These are phyloP conservation scores for Asterionellopsis glacialis DNA, from an alignment of 108 stramenopile genomes.

Conservation along the genomic window DNA sequence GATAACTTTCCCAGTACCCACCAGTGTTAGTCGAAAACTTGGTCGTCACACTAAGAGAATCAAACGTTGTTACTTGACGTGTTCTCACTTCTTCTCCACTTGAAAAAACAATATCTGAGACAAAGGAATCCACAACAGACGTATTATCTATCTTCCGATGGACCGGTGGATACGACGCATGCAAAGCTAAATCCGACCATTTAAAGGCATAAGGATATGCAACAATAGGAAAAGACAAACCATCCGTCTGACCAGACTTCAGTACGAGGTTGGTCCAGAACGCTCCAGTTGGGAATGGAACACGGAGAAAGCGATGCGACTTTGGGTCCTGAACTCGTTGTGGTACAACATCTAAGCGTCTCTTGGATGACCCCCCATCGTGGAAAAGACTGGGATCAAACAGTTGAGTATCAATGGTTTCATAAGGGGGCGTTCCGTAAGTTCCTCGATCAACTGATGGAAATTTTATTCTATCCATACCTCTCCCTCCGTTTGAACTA, in stretches of 20 bases:
- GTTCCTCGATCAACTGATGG: constrained; percentile 47
- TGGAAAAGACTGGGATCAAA: constrained; percentile 64
- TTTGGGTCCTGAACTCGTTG: constrained; percentile 8
- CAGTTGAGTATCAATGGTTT: constrained; percentile 49
- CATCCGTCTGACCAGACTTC: constrained; percentile 29
- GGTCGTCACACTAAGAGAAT: constrained; percentile 73
- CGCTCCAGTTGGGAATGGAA: constrained; percentile 85
- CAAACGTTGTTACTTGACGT: constrained; percentile 59
- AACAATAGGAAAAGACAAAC: constrained; percentile 71
- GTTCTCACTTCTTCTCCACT: constrained; percentile 30
- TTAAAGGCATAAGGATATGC: constrained; percentile 81
- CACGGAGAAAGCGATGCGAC: constrained; percentile 18
- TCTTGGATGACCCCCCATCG: constrained; percentile 7
- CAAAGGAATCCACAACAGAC: constrained; percentile 55
- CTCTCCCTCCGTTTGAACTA: background rate
- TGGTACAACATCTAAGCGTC: background rate
- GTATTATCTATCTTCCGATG: constrained; percentile 36
- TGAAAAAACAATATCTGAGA: constrained; percentile 63
- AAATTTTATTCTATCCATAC: constrained; percentile 31
- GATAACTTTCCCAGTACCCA: constrained; percentile 59
- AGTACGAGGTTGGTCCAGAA: constrained; percentile 88
- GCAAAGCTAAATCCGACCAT: constrained; percentile 61
- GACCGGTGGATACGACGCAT: constrained; percentile 64
- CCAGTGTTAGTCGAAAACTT: constrained; percentile 30
- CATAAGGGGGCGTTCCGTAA: constrained; percentile 56